Conservation (phyloP, 2,329 filamentous ascomycete species). For the Sclerotinia minor region DNA sequence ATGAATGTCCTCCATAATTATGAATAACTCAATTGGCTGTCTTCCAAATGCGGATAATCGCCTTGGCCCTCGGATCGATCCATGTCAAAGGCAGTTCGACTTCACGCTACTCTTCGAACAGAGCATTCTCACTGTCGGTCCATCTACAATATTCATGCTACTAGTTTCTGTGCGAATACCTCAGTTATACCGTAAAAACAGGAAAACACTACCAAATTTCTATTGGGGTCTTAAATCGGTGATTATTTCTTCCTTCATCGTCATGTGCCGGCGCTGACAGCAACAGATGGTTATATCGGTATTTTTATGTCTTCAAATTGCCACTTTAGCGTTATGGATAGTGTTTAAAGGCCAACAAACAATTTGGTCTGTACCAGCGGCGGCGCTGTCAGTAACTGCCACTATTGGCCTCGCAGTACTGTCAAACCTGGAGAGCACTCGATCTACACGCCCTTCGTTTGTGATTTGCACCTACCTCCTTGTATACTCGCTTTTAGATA, state of each 20-base stretch:
- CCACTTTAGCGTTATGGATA: background rate
- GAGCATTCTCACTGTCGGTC: slow-evolving; percentile 32
- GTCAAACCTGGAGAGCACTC: slow-evolving; percentile 27
- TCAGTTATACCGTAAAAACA: background rate
- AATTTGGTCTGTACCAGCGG: slow-evolving; percentile 1
- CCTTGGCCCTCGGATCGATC: slow-evolving; percentile 14
- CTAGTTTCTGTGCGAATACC: background rate
- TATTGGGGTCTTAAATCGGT: background rate
- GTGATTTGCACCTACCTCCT: slow-evolving; percentile 27
- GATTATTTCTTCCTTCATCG: background rate
- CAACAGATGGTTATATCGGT: background rate
- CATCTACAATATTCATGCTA: slow-evolving; percentile 26
- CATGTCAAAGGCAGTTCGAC: slow-evolving; percentile 28
- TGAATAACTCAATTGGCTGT: slow-evolving; percentile 42
- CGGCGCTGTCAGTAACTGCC: background rate
- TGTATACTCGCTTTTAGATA: slow-evolving; percentile 25
- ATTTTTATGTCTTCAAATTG: slow-evolving; percentile 2
- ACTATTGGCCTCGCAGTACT: slow-evolving; percentile 6
- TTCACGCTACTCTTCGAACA: slow-evolving; percentile 36
- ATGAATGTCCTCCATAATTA: background rate
- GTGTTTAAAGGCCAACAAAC: background rate
- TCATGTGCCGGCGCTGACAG: background rate
- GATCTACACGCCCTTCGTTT: slow-evolving; percentile 26
- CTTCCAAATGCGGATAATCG: slow-evolving; percentile 6
- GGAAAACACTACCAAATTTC: slow-evolving; percentile 8